Base-by-base conservation (phyloP, 164 flowering plant genomes). In the Magnolia changhungtana region DNA sequence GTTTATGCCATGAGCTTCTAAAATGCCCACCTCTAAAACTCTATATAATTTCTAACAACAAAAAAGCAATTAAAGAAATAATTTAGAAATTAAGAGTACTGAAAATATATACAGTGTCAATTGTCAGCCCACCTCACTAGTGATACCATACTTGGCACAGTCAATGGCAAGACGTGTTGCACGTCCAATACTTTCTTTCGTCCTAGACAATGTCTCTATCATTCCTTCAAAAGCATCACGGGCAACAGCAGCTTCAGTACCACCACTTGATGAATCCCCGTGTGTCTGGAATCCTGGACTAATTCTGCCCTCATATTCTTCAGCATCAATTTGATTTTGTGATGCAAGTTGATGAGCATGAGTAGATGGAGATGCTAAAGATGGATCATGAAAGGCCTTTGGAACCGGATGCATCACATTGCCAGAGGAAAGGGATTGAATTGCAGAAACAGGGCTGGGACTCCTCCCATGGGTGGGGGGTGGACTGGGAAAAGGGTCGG, bases 161-260 rank as follows among this genome's bases (percentile, higher is more conserved):
- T 96, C 97, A 78, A 96, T 90, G 63, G 99, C 99, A 83, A 88
- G 96, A 64, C 98, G 96, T 16, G 99, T 96, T 70, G 98, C 99
- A 80, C 99, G 99, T 8, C 96, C 98, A 78, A 96, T 96, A 82
- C 99, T 96, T 79, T 96, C 99, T 80, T 94, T 96, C 55, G 99
- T 94, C 84, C 99, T 89, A 49, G 99, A 94, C 72, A 96, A 85
- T 50, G 99, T 96, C 85, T 96, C 99, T 74, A 96, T 90, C 99
- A 96, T 96, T 76, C 99, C 99, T 83, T 96, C 99, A 86, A 96
- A 96, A 76, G 99, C 97, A 91, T 94, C 99, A 75, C 99, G 97
- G 73, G 98, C 92, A 82, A 96, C 95, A 84, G 96, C 92, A 72
- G 95, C 99, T 83, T 96, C 99, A 70, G 98, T 94, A 76, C 91